phyloP scores from a whole-genome alignment of 108 stramenopile genomes.

The Pseudonitzschia multiseries region DNA sequence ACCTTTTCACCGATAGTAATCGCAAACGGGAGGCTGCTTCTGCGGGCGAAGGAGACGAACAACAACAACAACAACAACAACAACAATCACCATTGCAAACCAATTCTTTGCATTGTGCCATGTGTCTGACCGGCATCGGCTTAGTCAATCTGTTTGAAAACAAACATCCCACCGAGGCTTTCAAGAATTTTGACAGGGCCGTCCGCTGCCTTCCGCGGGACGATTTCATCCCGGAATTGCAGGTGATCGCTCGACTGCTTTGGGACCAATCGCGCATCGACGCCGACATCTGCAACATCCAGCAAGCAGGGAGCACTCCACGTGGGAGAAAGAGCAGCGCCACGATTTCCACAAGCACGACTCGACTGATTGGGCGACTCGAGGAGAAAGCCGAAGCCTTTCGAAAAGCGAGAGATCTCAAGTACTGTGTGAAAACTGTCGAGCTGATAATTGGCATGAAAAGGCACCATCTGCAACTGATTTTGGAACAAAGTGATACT shows the following conservation, averaged over 20 bases:
- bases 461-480: neutral
- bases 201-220: conserved; percentile 24
- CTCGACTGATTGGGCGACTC: neutral
- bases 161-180: conserved; percentile 30
- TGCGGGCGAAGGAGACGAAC: no score
- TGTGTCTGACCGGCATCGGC: conserved; percentile 43
- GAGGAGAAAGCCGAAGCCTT: conserved; percentile 3
- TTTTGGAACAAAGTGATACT: no score
- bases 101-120: conserved; percentile 21
- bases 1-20: conserved; percentile 30
- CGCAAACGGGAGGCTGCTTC: conserved; percentile 9
- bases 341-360: neutral
- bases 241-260: conserved; percentile 23
- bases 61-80: no score
- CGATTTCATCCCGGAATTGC: conserved; percentile 22
- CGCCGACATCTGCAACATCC: neutral
- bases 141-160: conserved; percentile 25
- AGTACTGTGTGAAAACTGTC: neutral
- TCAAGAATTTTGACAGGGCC: conserved; percentile 31
- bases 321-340: neutral
- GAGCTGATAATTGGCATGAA: neutral
- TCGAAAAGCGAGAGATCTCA: neutral
- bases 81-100: no score
- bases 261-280: conserved; percentile 29
- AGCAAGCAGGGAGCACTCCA: neutral